Percentiles rank a stretch among this genome's conserved stretches.
These are phyloP conservation scores for Diaporthe vexans DNA, from an alignment of 2,329 filamentous ascomycete species.

Conservation along the genomic window DNA sequence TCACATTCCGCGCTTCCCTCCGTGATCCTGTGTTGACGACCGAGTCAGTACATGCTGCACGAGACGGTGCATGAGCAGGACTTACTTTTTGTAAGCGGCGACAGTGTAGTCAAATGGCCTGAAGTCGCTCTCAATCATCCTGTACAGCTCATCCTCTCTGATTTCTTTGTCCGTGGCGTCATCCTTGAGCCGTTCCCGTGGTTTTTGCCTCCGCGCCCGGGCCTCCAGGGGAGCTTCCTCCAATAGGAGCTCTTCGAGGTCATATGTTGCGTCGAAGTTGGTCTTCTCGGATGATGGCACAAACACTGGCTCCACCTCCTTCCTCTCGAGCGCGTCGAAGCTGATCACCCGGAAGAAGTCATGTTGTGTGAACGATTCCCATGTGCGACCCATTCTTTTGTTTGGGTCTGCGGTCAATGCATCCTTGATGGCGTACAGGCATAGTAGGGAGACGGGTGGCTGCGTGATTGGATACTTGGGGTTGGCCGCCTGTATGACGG, in stretches of 20 bases:
- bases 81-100: constrained; percentile 82
- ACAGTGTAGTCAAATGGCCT: constrained; percentile 95
- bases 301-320: constrained; percentile 92
- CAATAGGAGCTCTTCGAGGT: constrained; percentile 91
- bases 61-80: constrained; percentile 20
- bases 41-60: constrained; percentile 33
- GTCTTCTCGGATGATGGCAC: constrained; percentile 96
- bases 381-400: constrained; percentile 87
- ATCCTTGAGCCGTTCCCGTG: constrained; percentile 89
- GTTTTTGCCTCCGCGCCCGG: constrained; percentile 91
- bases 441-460: constrained; percentile 89
- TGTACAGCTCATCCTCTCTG: constrained; percentile 91
- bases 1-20: constrained; percentile 39
- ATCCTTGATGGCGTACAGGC: constrained; percentile 88
- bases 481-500: constrained; percentile 83
- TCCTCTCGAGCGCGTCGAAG: constrained; percentile 86
- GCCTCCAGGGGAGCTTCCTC: constrained; percentile 97
- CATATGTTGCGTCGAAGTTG: constrained; percentile 98
- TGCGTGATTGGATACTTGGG: constrained; percentile 94
- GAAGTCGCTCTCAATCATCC: constrained; percentile 94
- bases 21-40: constrained; percentile 45
- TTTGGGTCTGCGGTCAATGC: constrained; percentile 85
- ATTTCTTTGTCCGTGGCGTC: constrained; percentile 97
- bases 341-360: constrained; percentile 91
- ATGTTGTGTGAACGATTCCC: constrained; percentile 87